Evolutionary conservation across 495 filamentous ascomycete genomes (phyloP).

Genomic region (Xylaria flabelliformis): DNA sequence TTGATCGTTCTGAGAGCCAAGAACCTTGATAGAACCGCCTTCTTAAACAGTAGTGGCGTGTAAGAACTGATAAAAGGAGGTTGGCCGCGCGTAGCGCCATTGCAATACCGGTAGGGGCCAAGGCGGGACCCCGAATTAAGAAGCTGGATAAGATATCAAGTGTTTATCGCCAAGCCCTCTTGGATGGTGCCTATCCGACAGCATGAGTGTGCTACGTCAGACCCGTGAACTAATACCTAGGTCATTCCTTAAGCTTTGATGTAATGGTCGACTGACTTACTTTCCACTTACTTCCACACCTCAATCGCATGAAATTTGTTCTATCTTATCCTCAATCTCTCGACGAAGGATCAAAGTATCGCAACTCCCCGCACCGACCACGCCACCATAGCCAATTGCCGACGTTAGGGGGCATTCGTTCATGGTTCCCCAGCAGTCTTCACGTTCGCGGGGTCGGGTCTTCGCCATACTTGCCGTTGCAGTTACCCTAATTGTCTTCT

Average conservation of each 20-base stretch:
- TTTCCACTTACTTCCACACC: background rate
- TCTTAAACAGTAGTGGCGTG: constrained; percentile 20
- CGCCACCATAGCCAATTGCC: background rate
- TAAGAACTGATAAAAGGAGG: constrained; percentile 2
- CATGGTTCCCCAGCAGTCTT: constrained; percentile 22
- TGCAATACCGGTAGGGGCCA: constrained; percentile 1
- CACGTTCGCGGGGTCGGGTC: constrained; percentile 12
- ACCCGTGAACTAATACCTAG: background rate
- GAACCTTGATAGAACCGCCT: constrained; percentile 6
- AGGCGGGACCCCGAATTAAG: constrained; percentile 14
- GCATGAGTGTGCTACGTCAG: constrained; percentile 13
- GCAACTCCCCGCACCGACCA: constrained; percentile 9
- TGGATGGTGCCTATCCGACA: constrained; percentile 15
- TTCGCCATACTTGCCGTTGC: constrained; percentile 6
- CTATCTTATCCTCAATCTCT: background rate
- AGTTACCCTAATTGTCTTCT: constrained; percentile 9
- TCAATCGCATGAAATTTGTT: background rate
- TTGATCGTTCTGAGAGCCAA: constrained; percentile 8
- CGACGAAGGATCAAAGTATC: background rate
- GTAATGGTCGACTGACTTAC: background rate
- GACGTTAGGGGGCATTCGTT: constrained; percentile 6
- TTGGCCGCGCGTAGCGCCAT: constrained; percentile 3
- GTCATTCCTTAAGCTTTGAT: background rate
- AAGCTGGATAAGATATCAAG: constrained; percentile 12
- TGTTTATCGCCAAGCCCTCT: constrained; percentile 26